Evolutionary conservation across 2,329 filamentous ascomycete species (phyloP).

Genomic region (Apiospora phragmitis): DNA sequence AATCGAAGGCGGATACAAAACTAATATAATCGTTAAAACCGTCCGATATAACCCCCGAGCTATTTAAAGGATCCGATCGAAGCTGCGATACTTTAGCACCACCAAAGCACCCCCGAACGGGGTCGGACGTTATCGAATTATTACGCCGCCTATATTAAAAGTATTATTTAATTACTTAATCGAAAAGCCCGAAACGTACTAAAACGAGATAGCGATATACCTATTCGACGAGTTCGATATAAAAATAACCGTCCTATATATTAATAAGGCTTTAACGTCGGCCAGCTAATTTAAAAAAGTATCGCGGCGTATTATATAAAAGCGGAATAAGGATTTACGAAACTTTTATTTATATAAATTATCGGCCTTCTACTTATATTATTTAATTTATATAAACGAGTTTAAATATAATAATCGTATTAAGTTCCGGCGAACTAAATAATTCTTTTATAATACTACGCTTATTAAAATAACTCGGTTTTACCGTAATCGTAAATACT

Average conservation of each 20-base stretch:
- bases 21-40: background rate
- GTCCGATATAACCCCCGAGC: too few relatives aligned
- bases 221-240: background rate
- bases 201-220: background rate
- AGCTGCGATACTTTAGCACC: too few relatives aligned
- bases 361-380: constrained; percentile 26
- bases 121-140: too few relatives aligned
- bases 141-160: too few relatives aligned
- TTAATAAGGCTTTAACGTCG: background rate
- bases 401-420: constrained; percentile 33
- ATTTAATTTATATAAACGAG: constrained; percentile 34
- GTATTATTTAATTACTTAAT: background rate
- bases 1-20: background rate
- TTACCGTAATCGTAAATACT: constrained; percentile 15
- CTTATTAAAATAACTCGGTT: constrained; percentile 21
- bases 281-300: background rate
- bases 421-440: constrained; percentile 33
- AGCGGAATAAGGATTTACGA: background rate
- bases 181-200: background rate
- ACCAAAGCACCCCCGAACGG: too few relatives aligned
- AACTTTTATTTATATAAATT: background rate
- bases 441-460: constrained; percentile 28
- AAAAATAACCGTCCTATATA: background rate
- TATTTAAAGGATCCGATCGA: too few relatives aligned
- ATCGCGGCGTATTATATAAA: background rate